Evolutionary conservation across 2,329 filamentous ascomycete genomes (phyloP).

Genomic region (Juglanconis sp.): DNA sequence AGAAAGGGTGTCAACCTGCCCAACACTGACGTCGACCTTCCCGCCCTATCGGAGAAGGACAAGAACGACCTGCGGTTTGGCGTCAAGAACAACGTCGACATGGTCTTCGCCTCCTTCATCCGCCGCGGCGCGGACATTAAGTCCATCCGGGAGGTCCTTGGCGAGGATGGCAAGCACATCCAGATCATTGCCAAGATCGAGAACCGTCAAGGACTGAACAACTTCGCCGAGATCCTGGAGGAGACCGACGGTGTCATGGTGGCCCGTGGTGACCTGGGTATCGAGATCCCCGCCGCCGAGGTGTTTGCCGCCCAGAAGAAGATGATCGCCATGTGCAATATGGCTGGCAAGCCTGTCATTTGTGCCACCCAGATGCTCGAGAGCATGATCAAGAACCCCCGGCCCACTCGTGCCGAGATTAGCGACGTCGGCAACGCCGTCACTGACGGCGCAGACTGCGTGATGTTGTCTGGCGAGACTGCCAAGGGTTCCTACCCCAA

Average conservation of each 20-base stretch:
- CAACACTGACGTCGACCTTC: conserved; percentile 97
- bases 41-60: conserved; percentile 96
- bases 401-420: conserved; percentile 96
- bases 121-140: conserved; percentile 89
- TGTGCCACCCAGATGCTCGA: conserved; percentile 99
- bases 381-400: conserved; percentile 99
- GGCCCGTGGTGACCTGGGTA: conserved; percentile 95
- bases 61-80: conserved; percentile 90
- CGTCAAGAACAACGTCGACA: conserved; percentile 98
- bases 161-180: conserved; percentile 88
- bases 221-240: conserved; percentile 94
- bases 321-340: conserved; percentile 99
- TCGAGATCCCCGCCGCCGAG: conserved; percentile 97
- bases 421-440: conserved; percentile 98
- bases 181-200: conserved; percentile 99
- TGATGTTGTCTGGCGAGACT: conserved; percentile 99
- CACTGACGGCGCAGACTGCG: conserved; percentile 95
- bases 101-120: conserved; percentile 99
- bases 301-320: conserved; percentile 99
- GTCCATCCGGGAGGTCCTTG: conserved; percentile 87
- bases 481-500: conserved; percentile 94
- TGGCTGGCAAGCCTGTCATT: conserved; percentile 97
- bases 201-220: conserved; percentile 99
- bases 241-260: conserved; percentile 99
- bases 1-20: conserved; percentile 99